Percentiles rank a stretch among this genome's conserved stretches.
Evolutionary conservation across 352 stramenopile genomes (phyloP).

Genomic region (Pythium chondricola): DNA sequence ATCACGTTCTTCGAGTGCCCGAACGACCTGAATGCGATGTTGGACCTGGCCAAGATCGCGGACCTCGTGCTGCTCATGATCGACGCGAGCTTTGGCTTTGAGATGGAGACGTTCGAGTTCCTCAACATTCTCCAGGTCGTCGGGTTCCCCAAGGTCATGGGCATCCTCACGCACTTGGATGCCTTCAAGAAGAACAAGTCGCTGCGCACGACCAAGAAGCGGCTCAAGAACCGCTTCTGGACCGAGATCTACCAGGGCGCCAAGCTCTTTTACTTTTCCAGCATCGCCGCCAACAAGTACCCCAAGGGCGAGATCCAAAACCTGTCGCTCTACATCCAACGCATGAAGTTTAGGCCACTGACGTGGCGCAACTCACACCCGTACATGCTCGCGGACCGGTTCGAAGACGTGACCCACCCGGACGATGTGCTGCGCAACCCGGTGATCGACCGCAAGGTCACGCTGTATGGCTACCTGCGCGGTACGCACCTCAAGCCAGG

Average conservation of each 20-base stretch:
- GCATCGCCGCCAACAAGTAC: constrained; percentile 98
- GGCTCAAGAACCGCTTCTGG: constrained; percentile 99
- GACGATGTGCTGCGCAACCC: constrained; percentile 92
- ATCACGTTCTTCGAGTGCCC: constrained; percentile 99
- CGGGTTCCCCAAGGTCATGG: constrained; percentile 94
- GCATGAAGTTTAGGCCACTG: constrained; percentile 98
- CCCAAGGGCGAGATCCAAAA: constrained; percentile 99
- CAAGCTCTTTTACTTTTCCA: constrained; percentile 97
- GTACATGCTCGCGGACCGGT: constrained; percentile 97
- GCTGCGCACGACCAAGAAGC: constrained; percentile 97
- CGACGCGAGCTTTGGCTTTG: constrained; percentile 99
- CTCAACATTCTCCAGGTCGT: constrained; percentile 98
- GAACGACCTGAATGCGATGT: constrained; percentile 90
- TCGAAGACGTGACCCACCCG: constrained; percentile 97
- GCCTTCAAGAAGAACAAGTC: constrained; percentile 98
- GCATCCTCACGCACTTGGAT: constrained; percentile 99
- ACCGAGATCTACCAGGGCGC: constrained; percentile 95
- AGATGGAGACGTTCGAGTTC: constrained; percentile 99
- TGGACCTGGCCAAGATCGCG: constrained; percentile 98
- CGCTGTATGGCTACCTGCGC: constrained; percentile 97
- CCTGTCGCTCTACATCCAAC: constrained; percentile 95
- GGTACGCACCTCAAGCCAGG: constrained; percentile 97
- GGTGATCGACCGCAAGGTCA: constrained; percentile 90
- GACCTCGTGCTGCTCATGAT: constrained; percentile 98
- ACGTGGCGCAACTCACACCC: constrained; percentile 99